Evolutionary conservation across 2,329 filamentous ascomycete species (phyloP).

Genomic region (Trichophyton verrucosum): DNA sequence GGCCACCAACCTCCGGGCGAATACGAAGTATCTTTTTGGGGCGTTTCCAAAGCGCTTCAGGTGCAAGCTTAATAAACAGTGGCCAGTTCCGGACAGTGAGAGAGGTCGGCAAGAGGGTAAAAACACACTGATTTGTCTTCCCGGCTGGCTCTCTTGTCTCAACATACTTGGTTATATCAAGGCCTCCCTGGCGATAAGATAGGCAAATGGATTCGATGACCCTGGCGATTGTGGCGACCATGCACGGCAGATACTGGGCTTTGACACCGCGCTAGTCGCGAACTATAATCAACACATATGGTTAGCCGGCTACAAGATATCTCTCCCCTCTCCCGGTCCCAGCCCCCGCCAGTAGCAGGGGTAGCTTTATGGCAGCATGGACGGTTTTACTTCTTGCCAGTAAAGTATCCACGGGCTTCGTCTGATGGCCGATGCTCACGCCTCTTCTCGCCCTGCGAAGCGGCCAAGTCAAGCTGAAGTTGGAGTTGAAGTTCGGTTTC

Average conservation of each 20-base stretch:
- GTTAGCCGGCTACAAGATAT: background rate
- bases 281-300: background rate
- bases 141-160: background rate
- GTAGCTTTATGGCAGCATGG: background rate
- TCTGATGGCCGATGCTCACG: background rate
- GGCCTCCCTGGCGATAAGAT: background rate
- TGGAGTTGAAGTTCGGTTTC: background rate
- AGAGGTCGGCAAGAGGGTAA: background rate
- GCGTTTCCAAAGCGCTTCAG: too few species aligned
- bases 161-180: background rate
- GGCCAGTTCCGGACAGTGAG: background rate
- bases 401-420: background rate
- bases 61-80: background rate
- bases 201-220: background rate
- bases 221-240: background rate
- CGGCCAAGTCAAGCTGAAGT: background rate
- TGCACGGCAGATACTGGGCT: conserved; percentile 1
- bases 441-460: background rate
- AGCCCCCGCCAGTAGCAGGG: background rate
- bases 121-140: background rate
- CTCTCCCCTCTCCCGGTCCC: background rate
- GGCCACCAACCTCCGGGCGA: background rate
- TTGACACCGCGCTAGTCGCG: conserved; percentile 1
- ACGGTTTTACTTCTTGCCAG: too few species aligned
- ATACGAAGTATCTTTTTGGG: background rate